A percentile compares a stretch with the other conserved stretches of the same genome.
phyloP scores from a whole-genome alignment of 495 filamentous ascomycete species.

The Ascobolus immersus region DNA sequence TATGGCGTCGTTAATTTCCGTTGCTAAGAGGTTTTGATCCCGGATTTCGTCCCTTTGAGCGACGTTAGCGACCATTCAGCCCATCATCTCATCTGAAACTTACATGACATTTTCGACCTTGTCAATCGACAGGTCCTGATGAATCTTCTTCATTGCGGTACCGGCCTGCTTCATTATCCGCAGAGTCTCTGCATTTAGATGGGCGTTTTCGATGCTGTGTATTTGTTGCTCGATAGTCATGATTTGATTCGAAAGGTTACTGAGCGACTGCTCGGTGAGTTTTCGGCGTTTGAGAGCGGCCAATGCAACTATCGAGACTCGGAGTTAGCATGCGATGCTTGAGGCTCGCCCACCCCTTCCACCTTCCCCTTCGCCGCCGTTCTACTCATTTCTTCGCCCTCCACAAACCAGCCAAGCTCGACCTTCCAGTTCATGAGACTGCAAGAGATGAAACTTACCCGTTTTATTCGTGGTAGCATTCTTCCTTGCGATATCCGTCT shows the following conservation, averaged over 20 bases:
- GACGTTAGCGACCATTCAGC: too few relatives aligned
- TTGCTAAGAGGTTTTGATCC: conserved; percentile 73
- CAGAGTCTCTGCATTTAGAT: conserved; percentile 93
- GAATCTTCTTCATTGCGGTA: conserved; percentile 73
- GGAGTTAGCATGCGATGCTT: conserved; percentile 6
- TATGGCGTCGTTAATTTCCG: conserved; percentile 75
- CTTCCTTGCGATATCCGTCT: conserved; percentile 78
- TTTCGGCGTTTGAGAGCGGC: conserved; percentile 88
- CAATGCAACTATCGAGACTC: conserved; percentile 41
- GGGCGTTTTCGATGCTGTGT: conserved; percentile 86
- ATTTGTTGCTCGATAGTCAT: conserved; percentile 84
- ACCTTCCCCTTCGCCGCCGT: too few relatives aligned
- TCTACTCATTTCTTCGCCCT: too few relatives aligned
- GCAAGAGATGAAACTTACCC: conserved; percentile 9
- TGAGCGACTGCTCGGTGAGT: conserved; percentile 64
- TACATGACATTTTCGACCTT: conserved; percentile 92
- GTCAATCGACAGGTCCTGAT: conserved; percentile 67
- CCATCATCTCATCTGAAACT: too few relatives aligned
- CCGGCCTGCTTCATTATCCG: conserved; percentile 77
- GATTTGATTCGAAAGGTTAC: conserved; percentile 73
- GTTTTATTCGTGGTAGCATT: conserved; percentile 49
- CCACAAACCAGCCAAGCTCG: too few relatives aligned
- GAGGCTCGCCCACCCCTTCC: neutral
- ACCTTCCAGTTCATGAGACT: too few relatives aligned
- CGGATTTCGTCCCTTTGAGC: conserved; percentile 71